These are phyloP conservation scores for Neltuma alba DNA, from an alignment of 306 rosid genomes.

Conservation along the genomic window DNA sequence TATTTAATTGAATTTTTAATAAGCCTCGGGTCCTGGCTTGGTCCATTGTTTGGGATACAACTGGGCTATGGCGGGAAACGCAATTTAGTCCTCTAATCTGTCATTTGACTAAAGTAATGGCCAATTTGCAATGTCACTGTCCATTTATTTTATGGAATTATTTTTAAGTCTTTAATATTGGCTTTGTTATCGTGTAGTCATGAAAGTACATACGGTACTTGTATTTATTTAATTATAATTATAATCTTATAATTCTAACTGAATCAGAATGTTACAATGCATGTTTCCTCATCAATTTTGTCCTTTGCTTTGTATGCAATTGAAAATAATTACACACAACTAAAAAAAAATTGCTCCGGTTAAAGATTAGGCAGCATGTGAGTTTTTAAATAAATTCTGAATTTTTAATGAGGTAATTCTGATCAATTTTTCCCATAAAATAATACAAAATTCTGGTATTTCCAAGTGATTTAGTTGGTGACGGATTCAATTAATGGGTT, in stretches of 20 bases:
- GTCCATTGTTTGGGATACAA: constrained; percentile 47
- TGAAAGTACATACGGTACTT: constrained; percentile 35
- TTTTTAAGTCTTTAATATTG: not conserved
- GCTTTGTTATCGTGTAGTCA: not conserved
- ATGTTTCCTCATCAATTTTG: constrained; percentile 30
- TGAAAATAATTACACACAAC: too few species aligned
- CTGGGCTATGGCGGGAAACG: constrained; percentile 38
- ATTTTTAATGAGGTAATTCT: too few species aligned
- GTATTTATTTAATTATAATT: not conserved
- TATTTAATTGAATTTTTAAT: constrained; percentile 31
- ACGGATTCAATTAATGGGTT: not conserved
- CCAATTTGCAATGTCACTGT: constrained; percentile 31
- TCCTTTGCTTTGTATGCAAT: too few species aligned
- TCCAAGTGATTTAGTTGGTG: constrained; percentile 20
- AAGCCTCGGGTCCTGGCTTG: constrained; percentile 36
- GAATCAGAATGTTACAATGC: not conserved
- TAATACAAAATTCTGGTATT: not conserved
- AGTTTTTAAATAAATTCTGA: too few species aligned
- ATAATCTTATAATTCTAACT: not conserved
- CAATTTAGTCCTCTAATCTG: constrained; percentile 34
- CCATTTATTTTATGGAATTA: not conserved
- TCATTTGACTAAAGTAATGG: constrained; percentile 35
- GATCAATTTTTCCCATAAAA: too few species aligned
- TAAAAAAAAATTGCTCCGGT: too few species aligned
- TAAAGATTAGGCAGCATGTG: too few species aligned